A percentile compares a stretch with the other conserved stretches of the same genome.
phyloP scores from a whole-genome alignment of 2,329 filamentous ascomycete species.

The Paracorniculantispora psalliotae region DNA sequence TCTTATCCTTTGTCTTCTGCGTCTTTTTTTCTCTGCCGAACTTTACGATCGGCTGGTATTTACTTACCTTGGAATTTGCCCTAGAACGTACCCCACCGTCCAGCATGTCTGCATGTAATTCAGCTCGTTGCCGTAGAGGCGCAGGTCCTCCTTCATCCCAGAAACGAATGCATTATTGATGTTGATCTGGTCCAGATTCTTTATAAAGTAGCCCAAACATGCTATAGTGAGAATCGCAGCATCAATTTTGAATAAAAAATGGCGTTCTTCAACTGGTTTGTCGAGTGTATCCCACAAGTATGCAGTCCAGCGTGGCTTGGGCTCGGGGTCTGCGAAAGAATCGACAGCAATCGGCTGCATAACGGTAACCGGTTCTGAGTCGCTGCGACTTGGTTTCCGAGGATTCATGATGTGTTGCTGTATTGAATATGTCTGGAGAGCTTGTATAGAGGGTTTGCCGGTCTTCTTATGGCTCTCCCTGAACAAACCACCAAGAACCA shows the following conservation, averaged over 20 bases:
- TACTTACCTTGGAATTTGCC: constrained; percentile 29
- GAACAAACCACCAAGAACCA: too few species aligned
- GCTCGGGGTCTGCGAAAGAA: not conserved
- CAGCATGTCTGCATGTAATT: constrained; percentile 50
- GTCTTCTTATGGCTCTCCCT: too few species aligned
- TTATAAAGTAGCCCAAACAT: constrained; percentile 30
- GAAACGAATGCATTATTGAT: constrained; percentile 41
- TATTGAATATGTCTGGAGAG: too few species aligned
- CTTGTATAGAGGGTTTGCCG: too few species aligned
- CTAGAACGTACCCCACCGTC: constrained; percentile 56
- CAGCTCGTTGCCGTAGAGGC: constrained; percentile 43
- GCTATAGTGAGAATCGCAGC: constrained; percentile 31
- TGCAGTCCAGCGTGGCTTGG: constrained; percentile 26
- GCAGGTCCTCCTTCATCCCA: constrained; percentile 40
- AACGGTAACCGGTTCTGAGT: not conserved
- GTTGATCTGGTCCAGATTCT: constrained; percentile 35
- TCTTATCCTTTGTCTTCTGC: too few species aligned
- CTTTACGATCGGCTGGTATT: too few species aligned
- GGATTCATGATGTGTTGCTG: too few species aligned
- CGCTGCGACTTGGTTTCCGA: not conserved
- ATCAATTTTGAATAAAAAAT: constrained; percentile 31
- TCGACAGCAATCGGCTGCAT: not conserved
- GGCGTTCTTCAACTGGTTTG: constrained; percentile 27
- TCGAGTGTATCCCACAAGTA: constrained; percentile 34
- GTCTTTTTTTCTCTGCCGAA: too few species aligned